Conservation (phyloP, 148 eudicot species). For the Cornus controversa region DNA sequence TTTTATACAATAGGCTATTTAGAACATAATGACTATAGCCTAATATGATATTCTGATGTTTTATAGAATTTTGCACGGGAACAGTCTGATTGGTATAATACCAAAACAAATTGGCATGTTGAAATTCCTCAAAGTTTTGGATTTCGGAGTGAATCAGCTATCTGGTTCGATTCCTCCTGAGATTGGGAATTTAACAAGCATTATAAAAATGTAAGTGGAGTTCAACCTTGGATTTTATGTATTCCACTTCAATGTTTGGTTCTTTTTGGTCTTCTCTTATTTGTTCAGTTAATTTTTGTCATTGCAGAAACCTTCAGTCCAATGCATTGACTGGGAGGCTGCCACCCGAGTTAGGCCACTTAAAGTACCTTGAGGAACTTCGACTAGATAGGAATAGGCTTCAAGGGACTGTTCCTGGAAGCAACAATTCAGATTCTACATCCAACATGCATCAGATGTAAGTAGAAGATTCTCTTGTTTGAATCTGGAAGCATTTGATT, state of each 20-base stretch:
- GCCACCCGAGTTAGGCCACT: slow-evolving; percentile 64
- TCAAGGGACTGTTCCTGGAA: slow-evolving; percentile 70
- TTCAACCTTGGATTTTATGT: not conserved
- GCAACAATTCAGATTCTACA: slow-evolving; percentile 26
- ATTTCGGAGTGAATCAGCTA: slow-evolving; percentile 70
- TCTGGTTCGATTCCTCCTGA: slow-evolving; percentile 74
- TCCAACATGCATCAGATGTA: slow-evolving; percentile 57
- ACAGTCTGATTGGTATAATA: slow-evolving; percentile 65
- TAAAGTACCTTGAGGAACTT: slow-evolving; percentile 74
- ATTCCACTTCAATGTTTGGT: too few relatives aligned
- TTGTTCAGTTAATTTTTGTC: slow-evolving; percentile 9
- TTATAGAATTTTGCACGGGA: slow-evolving; percentile 72
- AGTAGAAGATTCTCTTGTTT: slow-evolving; percentile 23
- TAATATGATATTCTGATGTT: slow-evolving; percentile 12
- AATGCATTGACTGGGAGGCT: slow-evolving; percentile 78
- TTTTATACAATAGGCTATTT: not conserved
- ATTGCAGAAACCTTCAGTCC: slow-evolving; percentile 69
- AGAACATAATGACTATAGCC: not conserved
- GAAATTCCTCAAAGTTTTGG: slow-evolving; percentile 64
- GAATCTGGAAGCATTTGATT: not conserved
- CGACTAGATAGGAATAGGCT: slow-evolving; percentile 83
- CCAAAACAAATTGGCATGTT: slow-evolving; percentile 72
- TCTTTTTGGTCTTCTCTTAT: slow-evolving; percentile 8
- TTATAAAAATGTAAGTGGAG: slow-evolving; percentile 54
- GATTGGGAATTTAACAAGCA: slow-evolving; percentile 58